Base-by-base conservation (phyloP, 768 basidiomycete species). In the Mycena haematopus region DNA sequence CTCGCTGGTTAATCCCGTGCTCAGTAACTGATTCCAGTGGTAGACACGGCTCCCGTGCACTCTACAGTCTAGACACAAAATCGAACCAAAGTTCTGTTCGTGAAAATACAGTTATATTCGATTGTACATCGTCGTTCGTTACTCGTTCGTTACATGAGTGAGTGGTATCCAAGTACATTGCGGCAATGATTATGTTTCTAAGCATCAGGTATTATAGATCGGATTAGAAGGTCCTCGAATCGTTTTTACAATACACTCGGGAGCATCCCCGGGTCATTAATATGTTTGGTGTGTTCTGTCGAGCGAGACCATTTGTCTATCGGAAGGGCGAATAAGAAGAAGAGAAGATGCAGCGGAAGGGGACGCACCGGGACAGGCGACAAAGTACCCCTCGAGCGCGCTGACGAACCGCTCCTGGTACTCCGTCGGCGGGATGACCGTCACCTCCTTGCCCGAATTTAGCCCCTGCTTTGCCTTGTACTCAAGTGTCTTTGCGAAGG, bases 401-500 rank as follows among this genome's bases (percentile, higher is more conserved):
- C 74, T 84, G 51, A 90, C 82, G 67, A 94, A 92, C 0, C 92
- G 82, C 44, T 91, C 87, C 54, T 89, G 86, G 70, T 94, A 94
- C 71, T 93, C 91, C 4, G 83, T 78, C 2, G 92, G 92, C 1
- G 92, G 92, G 44, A 94, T 81, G 15, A 93, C 89, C 0, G 92
- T 94, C 10, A 91, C 86, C 35, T 92, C 88, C 65, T 91, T 88
- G 2, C 68, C 63, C 5, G 86, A 77, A 49, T 86, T 86, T 14
- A 93, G 78, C 6, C 85, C 87, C 46, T 91, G 87, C 73, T 95
- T 95, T 10, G 91, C 91, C 71, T 92, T 90, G 74, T 92, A 92
- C 73, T 95, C 92, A 8, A 95, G 77, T 0, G 91, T 93, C 74
- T 93, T 95, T 2, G 91, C 92, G 65, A 93, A 89, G 0, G 90